phyloP scores from a whole-genome alignment of 768 basidiomycete genomes.

The Tremella yokohamensis region DNA sequence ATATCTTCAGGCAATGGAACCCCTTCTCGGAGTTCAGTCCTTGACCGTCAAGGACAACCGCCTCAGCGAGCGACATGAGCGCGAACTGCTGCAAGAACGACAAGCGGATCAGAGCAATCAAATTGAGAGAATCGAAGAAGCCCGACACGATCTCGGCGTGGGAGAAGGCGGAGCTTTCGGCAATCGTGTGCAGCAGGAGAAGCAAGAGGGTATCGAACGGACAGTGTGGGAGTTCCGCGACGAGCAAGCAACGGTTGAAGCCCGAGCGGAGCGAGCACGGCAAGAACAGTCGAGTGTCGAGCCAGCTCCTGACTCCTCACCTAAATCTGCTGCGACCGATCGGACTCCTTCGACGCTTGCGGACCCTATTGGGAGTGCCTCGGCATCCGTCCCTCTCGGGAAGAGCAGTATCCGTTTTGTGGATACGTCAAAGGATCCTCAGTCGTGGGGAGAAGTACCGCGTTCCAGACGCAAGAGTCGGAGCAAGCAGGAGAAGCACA shows the following conservation, averaged over 20 bases:
- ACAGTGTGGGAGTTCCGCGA: constrained; percentile 46
- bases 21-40: constrained; percentile 60
- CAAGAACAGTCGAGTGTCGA: too few species aligned
- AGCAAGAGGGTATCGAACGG: constrained; percentile 32
- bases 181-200: neutral
- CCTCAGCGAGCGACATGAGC: constrained; percentile 11
- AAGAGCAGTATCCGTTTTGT: too few species aligned
- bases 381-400: too few species aligned
- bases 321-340: too few species aligned
- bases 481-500: too few species aligned
- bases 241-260: constrained; percentile 27
- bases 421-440: too few species aligned
- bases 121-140: constrained; percentile 42
- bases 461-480: too few species aligned
- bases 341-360: too few species aligned
- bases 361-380: too few species aligned
- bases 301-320: too few species aligned
- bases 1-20: constrained; percentile 77
- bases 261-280: constrained; percentile 1
- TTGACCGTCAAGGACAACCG: constrained; percentile 7
- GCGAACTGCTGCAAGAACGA: constrained; percentile 19
- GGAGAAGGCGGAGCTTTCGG: constrained; percentile 40
- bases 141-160: constrained; percentile 33
- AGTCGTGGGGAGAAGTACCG: too few species aligned
- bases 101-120: constrained; percentile 25